Percentiles rank a stretch among this genome's conserved stretches.
These are phyloP conservation scores for Colletotrichum orbiculare DNA, from an alignment of 2,329 filamentous ascomycete genomes.

Conservation along the genomic window DNA sequence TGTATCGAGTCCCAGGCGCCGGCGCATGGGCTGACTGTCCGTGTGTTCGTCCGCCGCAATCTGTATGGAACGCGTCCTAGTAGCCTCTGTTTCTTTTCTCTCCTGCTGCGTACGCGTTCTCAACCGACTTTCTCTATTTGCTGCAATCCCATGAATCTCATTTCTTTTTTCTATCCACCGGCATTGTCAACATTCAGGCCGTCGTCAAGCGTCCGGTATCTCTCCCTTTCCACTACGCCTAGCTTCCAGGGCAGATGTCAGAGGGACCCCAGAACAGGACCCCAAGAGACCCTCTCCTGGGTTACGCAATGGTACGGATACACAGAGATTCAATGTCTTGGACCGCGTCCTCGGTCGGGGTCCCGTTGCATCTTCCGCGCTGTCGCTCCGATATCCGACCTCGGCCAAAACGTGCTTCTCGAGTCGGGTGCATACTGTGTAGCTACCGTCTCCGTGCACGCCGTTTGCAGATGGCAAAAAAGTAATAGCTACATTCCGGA, in stretches of 20 bases:
- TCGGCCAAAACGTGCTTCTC: too few species aligned
- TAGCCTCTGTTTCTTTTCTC: not conserved
- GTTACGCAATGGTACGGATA: conserved; percentile 1
- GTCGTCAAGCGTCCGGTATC: too few species aligned
- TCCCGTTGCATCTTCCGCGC: not conserved
- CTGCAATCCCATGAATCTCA: conserved; percentile 10
- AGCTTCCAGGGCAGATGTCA: not conserved
- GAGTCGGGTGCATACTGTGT: too few species aligned
- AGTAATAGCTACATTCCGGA: not conserved
- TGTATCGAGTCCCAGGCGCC: conserved; percentile 15
- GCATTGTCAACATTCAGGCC: not conserved
- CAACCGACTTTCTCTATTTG: not conserved
- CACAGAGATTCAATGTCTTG: conserved; percentile 24
- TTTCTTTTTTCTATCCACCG: conserved; percentile 8
- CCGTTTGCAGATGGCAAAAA: not conserved
- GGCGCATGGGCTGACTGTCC: conserved; percentile 24
- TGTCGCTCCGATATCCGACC: not conserved
- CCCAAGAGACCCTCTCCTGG: conserved; percentile 15
- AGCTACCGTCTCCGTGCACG: too few species aligned
- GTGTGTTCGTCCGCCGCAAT: conserved; percentile 6
- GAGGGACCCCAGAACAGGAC: conserved; percentile 5
- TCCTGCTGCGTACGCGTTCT: not conserved
- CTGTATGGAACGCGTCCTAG: conserved; percentile 7
- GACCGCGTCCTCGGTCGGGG: conserved; percentile 7
- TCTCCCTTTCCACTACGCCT: too few species aligned